These are phyloP conservation scores for Cercis canadensis DNA, from an alignment of 306 rosid genomes.

Conservation along the genomic window DNA sequence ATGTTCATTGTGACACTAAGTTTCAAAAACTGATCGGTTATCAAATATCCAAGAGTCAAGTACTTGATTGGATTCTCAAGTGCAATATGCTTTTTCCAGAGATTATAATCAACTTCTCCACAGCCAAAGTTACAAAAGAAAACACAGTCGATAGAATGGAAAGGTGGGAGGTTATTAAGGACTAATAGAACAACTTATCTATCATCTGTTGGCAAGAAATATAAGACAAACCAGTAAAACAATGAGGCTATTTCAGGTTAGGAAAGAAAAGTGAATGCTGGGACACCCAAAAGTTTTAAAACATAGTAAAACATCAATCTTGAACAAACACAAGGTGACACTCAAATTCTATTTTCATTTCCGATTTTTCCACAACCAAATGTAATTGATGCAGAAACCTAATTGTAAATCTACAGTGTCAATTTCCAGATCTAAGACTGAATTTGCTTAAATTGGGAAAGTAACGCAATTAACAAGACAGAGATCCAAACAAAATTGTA, in stretches of 20 bases:
- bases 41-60: background rate
- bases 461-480: background rate
- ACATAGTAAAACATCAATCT: too few relatives aligned
- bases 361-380: background rate
- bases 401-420: too few relatives aligned
- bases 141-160: background rate
- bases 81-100: background rate
- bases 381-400: too few relatives aligned
- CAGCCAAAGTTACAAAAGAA: background rate
- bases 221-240: background rate
- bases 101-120: slow-evolving; percentile 4
- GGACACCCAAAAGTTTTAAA: too few relatives aligned
- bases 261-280: too few relatives aligned
- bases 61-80: background rate
- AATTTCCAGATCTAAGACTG: slow-evolving; percentile 20
- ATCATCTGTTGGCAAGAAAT: background rate
- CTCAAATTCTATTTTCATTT: background rate
- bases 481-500: slow-evolving; percentile 25
- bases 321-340: too few relatives aligned
- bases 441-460: background rate
- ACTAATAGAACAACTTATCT: too few relatives aligned
- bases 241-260: background rate
- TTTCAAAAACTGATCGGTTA: background rate
- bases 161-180: background rate
- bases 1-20: too few relatives aligned